Conservation (phyloP, 78 protist species). For the Polysphondylium violaceum region DNA sequence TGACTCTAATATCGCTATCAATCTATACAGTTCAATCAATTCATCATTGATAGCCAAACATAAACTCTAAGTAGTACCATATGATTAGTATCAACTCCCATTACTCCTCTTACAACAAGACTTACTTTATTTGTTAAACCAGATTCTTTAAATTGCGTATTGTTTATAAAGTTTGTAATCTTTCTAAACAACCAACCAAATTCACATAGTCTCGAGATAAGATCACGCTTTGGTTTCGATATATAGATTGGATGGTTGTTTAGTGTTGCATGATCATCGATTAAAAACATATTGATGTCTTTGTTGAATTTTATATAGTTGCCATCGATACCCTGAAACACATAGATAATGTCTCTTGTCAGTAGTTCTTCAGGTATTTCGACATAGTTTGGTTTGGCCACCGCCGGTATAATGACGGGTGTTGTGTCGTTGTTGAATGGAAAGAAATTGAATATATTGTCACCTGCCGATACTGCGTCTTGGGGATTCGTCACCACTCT, state of each 20-base stretch:
- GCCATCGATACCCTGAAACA: slow-evolving; percentile 75
- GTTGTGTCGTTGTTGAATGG: no score
- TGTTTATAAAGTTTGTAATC: slow-evolving; percentile 27
- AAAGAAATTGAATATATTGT: not conserved
- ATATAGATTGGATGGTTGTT: not conserved
- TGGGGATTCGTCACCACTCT: not conserved
- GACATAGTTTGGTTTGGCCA: not conserved
- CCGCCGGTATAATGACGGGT: not conserved
- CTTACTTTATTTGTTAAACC: slow-evolving; percentile 70
- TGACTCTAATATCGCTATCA: slow-evolving; percentile 52
- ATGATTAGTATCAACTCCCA: not conserved
- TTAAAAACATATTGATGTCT: slow-evolving; percentile 1
- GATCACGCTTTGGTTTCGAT: slow-evolving; percentile 47
- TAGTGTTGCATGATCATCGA: slow-evolving; percentile 26
- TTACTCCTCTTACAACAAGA: not conserved
- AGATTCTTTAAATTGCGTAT: slow-evolving; percentile 2
- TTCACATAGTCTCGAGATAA: slow-evolving; percentile 34
- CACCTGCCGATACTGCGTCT: not conserved
- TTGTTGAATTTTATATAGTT: slow-evolving; percentile 39
- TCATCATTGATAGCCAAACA: slow-evolving; percentile 74
- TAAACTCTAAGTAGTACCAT: slow-evolving; percentile 38
- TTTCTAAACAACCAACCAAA: slow-evolving; percentile 75
- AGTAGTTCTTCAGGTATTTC: slow-evolving; percentile 34
- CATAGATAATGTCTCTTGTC: slow-evolving; percentile 43
- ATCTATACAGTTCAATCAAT: slow-evolving; percentile 61